Evolutionary conservation across 2,329 filamentous ascomycete species (phyloP).

Genomic region (Fusarium newnesense): DNA sequence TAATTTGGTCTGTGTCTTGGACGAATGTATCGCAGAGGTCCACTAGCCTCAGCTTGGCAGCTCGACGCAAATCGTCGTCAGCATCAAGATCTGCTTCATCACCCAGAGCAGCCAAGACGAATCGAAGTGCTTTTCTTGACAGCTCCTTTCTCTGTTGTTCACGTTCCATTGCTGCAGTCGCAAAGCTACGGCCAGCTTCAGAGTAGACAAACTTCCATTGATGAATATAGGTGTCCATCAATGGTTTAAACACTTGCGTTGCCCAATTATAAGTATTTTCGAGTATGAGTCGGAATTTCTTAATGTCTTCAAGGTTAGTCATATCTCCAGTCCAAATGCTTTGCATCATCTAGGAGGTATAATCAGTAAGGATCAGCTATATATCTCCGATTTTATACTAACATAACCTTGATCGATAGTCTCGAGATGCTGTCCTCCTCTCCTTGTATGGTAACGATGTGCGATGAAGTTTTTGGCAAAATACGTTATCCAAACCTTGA

Average conservation of each 20-base stretch:
- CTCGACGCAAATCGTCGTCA: neutral
- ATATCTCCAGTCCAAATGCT: neutral
- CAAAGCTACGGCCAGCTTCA: neutral
- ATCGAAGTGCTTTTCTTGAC: neutral
- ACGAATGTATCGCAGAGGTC: neutral
- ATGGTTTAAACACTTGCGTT: neutral
- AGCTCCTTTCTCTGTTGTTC: neutral
- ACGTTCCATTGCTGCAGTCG: neutral
- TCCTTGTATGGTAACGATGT: neutral
- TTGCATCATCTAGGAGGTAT: neutral
- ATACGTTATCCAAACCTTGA: conserved; percentile 36
- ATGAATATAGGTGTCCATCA: neutral
- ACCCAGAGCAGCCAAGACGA: neutral
- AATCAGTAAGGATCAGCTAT: neutral
- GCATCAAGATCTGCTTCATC: neutral
- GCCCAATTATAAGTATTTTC: neutral
- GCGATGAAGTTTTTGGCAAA: neutral
- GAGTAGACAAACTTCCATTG: neutral
- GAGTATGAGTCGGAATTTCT: neutral
- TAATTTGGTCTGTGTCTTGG: neutral
- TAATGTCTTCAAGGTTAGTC: neutral
- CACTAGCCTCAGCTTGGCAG: neutral
- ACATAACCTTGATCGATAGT: neutral
- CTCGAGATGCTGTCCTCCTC: neutral
- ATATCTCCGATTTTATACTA: neutral